Base-by-base conservation (phyloP, 2,329 filamentous ascomycete species). In the Colletotrichum eremochloae region DNA sequence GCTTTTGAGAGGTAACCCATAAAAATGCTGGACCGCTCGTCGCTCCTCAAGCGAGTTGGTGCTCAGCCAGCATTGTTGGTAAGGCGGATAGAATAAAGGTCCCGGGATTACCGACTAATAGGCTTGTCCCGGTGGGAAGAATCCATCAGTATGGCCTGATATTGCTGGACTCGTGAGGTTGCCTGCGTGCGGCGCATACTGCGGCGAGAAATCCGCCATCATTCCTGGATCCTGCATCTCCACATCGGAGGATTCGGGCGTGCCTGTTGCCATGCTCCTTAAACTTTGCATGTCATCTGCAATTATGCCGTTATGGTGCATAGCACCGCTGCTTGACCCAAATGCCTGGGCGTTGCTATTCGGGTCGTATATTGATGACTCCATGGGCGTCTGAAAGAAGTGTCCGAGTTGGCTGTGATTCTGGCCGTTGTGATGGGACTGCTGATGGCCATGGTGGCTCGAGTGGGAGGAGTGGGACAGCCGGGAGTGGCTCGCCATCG, bases 201-300 rank as follows among this genome's bases (percentile, higher is more conserved):
- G 62, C 58, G 74, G 67, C 1, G 71, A 68, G 33, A 77, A 76
- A 56, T 75, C 75, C 40, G 76, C 55, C 68, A 81, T 77, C 77
- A 81, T 79, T 8, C 78, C 76, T 3, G 79, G 74, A 60, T 82
- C 81, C 11, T 74, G 71, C 81, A 82, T 82, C 40, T 81, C 78
- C n/a, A 82, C 76, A 46, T 82, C 80, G 8, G 67, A 24, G 31
- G 76, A 74, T n/a, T 81, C 79, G 7, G 78, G 70, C 46, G 76
- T 74, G 52, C 75, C 77, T 64, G 75, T 76, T 5, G 81, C 75
- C 75, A 82, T 79, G 48, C 76, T 77, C 38, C 80, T 76, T n/a
- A 82, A 75, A 53, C 78, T 82, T 36, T 79, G 77, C 52, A 82
- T 74, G 58, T 82, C 81, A 57, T 82, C 81, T 3, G 80, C 78